Evolutionary conservation across 73 alveolate genomes (phyloP), one percentile per base, ranked within the genome.

Genomic region (Stentor roeselii): DNA sequence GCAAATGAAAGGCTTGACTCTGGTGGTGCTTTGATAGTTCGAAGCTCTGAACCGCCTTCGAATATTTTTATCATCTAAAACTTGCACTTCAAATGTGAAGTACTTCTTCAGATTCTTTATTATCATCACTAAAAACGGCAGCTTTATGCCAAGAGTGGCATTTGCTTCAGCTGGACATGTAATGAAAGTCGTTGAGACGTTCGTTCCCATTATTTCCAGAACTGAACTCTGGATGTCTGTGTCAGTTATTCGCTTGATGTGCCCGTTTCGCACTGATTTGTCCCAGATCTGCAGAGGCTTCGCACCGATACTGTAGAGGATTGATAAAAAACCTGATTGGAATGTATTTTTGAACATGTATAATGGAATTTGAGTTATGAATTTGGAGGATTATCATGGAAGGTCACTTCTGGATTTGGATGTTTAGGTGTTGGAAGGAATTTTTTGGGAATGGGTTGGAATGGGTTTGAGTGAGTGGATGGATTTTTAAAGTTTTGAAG

Each of bases 41-140:
- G 99, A 95, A n/a, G 99, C 99, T 90, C 99, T 86, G 92, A 96
- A 96, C 76, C 99, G 89, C 86, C 99, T 91, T 83, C 98, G 95
- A 40, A 96, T 98, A 83, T 95, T 95, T 89, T 96, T 96, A 89
- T 96, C 99, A 86, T 96, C 99, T 83, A 95, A 89, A 34, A 96
- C 99, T 86, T 95, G 95, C 59, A 96, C 99, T 90, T 96, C 99
- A 86, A 96, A 96, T 3, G 99, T 96, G 94, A 95, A 96, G 84
- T 96, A 96, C 93, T 96, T n/a, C n/a, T n/a, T n/a, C n/a, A n/a
- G n/a, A n/a, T n/a, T n/a, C 95, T 95, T 96, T 96, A 76, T 95
- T 86, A 89, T 96, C 93, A 91, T 96, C 95, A 60, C 94, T 92
- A n/a, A n/a, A n/a, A n/a, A n/a, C n/a, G n/a, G n/a, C n/a, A n/a